Evolutionary conservation across 163 green algal species (phyloP).

Genomic region (Dunaliella salina): DNA sequence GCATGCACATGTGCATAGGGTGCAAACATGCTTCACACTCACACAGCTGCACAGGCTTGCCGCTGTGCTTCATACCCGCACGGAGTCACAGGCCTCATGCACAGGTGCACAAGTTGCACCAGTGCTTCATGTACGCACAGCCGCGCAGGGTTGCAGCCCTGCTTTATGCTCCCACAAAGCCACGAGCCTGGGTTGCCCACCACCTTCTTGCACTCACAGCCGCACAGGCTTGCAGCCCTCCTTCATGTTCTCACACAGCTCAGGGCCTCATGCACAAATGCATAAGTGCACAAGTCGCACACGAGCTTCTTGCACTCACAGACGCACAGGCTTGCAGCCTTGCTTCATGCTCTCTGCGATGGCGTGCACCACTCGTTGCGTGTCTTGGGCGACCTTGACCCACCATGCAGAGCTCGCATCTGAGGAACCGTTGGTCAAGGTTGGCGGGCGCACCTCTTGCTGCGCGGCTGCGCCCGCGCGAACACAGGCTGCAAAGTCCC

Average conservation of each 20-base stretch:
- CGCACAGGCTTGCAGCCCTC: neutral
- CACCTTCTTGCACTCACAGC: neutral
- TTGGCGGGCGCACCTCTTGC: neutral
- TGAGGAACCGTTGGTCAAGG: neutral
- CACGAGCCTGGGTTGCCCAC: no score
- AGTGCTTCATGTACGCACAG: no score
- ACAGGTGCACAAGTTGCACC: no score
- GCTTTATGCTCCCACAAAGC: no score
- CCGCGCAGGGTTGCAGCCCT: no score
- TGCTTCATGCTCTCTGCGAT: slow-evolving; percentile 11
- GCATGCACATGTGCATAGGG: no score
- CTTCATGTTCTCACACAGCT: slow-evolving; percentile 8
- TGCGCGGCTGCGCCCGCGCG: neutral
- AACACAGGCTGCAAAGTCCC: slow-evolving; percentile 1
- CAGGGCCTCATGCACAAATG: no score
- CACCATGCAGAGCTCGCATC: neutral
- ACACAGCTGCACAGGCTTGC: no score
- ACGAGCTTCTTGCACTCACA: neutral
- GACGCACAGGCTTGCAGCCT: neutral
- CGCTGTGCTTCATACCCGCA: no score
- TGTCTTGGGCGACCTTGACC: slow-evolving; percentile 1
- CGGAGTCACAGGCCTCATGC: no score
- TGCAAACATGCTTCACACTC: no score
- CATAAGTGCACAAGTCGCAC: no score
- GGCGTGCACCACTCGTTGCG: slow-evolving; percentile 11